Evolutionary conservation across 257 asterid genomes (phyloP).

Genomic region (Solanum phureja): DNA sequence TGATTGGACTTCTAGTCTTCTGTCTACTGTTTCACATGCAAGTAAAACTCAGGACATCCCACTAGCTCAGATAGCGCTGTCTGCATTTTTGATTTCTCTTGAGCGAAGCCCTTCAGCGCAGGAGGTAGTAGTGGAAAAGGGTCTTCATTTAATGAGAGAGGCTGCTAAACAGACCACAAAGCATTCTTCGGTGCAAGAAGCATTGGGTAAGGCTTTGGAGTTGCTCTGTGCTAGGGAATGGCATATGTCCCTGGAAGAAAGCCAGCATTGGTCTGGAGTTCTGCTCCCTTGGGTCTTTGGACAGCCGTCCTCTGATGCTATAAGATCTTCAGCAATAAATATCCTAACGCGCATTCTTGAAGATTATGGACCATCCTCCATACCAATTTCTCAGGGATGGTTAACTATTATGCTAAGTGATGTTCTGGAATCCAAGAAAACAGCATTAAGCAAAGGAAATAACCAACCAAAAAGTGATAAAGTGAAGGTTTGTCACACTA

Average conservation of each 20-base stretch:
- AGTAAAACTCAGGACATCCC: constrained; percentile 78
- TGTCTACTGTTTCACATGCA: constrained; percentile 83
- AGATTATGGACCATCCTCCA: constrained; percentile 90
- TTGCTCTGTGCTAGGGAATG: constrained; percentile 53
- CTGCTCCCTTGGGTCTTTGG: constrained; percentile 85
- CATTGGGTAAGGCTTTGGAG: constrained; percentile 86
- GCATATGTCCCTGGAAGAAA: constrained; percentile 90
- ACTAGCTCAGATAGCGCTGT: constrained; percentile 73
- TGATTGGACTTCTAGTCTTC: constrained; percentile 88
- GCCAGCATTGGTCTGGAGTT: constrained; percentile 89
- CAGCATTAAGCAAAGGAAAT: constrained; percentile 44
- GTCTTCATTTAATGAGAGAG: constrained; percentile 85
- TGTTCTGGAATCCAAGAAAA: constrained; percentile 54
- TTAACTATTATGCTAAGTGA: constrained; percentile 65
- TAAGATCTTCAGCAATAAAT: constrained; percentile 73
- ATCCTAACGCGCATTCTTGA: constrained; percentile 86
- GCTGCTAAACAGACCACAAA: constrained; percentile 64
- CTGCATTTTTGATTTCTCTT: constrained; percentile 75
- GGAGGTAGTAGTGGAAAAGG: constrained; percentile 74
- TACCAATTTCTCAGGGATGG: constrained; percentile 98
- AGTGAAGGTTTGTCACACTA: constrained; percentile 59
- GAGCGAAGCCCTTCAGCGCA: constrained; percentile 76
- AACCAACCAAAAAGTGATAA: constrained; percentile 52
- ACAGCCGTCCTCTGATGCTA: constrained; percentile 46
- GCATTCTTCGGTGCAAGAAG: constrained; percentile 71